phyloP scores from a whole-genome alignment of 192 early-diverging fungal species.

The Phlyctochytrium bullatum region DNA sequence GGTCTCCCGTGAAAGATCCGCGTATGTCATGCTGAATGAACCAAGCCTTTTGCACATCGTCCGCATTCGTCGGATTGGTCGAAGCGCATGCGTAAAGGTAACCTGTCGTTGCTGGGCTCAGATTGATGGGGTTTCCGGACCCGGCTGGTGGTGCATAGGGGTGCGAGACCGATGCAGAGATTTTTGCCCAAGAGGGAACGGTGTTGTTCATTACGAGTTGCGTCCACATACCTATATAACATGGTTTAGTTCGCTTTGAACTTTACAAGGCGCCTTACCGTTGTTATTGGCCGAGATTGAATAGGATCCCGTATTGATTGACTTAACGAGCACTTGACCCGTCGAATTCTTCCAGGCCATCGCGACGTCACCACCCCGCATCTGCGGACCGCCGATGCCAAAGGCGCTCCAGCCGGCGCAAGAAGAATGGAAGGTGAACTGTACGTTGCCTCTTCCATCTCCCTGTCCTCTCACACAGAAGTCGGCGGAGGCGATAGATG shows the following conservation, averaged over 20 bases:
- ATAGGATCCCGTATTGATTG: slow-evolving; percentile 3
- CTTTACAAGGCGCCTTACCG: not conserved
- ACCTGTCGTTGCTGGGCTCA: not conserved
- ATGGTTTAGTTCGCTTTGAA: no score
- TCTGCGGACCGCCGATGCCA: slow-evolving; percentile 18
- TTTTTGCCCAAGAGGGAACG: slow-evolving; percentile 14
- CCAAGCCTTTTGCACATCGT: slow-evolving; percentile 8
- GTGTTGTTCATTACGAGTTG: not conserved
- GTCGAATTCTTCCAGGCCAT: slow-evolving; percentile 27
- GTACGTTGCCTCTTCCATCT: slow-evolving; percentile 20
- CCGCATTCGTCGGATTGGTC: slow-evolving; percentile 1
- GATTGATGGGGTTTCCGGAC: slow-evolving; percentile 9
- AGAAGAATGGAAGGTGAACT: slow-evolving; percentile 31
- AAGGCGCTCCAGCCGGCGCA: slow-evolving; percentile 31
- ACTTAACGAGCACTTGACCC: slow-evolving; percentile 9
- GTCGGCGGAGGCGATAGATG: not conserved
- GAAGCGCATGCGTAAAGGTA: slow-evolving; percentile 23
- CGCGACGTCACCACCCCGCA: slow-evolving; percentile 19
- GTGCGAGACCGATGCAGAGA: slow-evolving; percentile 6
- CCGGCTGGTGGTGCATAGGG: not conserved
- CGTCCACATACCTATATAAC: not conserved
- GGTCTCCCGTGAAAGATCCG: slow-evolving; percentile 4
- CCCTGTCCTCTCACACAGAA: slow-evolving; percentile 17
- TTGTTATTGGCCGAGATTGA: not conserved
- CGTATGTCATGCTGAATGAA: not conserved